Base-by-base conservation (phyloP, 345 rosid genomes). In the Eucalyptus paniculata region DNA sequence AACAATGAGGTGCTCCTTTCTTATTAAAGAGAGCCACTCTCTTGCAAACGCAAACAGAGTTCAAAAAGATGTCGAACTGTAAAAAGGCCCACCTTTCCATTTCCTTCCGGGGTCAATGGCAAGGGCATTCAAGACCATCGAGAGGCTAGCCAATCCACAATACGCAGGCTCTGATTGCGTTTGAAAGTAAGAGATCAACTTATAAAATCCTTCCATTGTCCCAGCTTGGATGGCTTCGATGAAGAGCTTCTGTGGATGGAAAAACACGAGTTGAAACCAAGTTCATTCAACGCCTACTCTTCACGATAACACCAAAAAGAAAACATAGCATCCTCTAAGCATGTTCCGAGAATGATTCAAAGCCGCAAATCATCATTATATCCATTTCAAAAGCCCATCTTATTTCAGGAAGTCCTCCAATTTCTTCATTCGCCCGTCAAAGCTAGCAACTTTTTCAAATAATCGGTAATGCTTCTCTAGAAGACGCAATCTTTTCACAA, bases 91-190 rank as follows among this genome's bases (percentile, higher is more conserved):
- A 95, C 99, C 99, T 94, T 96, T 97, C 99, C 98, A 96, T 87
- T 93, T 95, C 87, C 97, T 77, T 7, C 96, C 94, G 0, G 99
- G 99, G 45, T 97, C 99, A 87, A 97, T 96, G 13, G 98, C 94
- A 82, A 97, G 99, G 51, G 99, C 92, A 92, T 97, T 97, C 94
- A 97, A 87, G 89, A 97, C 96, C 97, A 97, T 93, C 47, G 99
- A 93, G 87, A 97, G 98, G 89, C 95, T 97, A 50, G 99, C 99
- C 89, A 96, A 91, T 44, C 99, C 99, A 92, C 98, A 97, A 91
- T 93, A 96, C 0, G 97, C 98, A 49, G 99, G 98, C 94, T 97
- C 99, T 1, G 99, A 97, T 80, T 97, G 99, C 9, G 99, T 97
- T 92, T 97, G 98, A 53, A 96, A 97, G 90, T 95, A 91, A 53